Evolutionary conservation across 129 eudicot genomes (phyloP).

Genomic region (Lonicera japonica): DNA sequence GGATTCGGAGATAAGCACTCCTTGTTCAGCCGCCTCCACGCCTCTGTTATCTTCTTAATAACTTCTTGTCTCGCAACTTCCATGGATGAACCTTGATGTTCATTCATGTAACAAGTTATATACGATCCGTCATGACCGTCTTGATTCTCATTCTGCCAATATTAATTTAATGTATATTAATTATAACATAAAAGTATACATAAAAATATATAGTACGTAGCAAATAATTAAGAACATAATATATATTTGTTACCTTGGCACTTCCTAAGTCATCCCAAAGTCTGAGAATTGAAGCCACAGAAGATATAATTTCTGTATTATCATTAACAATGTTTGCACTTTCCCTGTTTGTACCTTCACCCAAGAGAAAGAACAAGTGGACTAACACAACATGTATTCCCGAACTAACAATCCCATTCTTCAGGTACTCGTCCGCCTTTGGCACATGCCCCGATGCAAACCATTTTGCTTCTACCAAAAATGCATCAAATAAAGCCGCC

Average conservation of each 20-base stretch:
- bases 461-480: constrained; percentile 55
- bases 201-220: background rate
- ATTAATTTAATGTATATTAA: background rate
- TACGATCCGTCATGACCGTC: constrained; percentile 61
- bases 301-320: constrained; percentile 19
- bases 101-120: constrained; percentile 40
- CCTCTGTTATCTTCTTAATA: constrained; percentile 23
- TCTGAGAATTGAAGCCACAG: constrained; percentile 47
- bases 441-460: constrained; percentile 36
- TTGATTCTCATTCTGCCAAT: constrained; percentile 50
- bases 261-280: constrained; percentile 66
- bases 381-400: constrained; percentile 41
- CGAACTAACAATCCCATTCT: constrained; percentile 40
- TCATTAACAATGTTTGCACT: constrained; percentile 17
- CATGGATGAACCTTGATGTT: constrained; percentile 28
- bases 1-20: constrained; percentile 25
- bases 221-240: background rate
- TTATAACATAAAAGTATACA: background rate
- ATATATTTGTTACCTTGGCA: constrained; percentile 30
- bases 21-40: constrained; percentile 51
- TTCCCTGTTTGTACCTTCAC: constrained; percentile 23
- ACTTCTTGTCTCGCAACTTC: constrained; percentile 35
- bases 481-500: constrained; percentile 46
- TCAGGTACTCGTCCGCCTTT: constrained; percentile 34
- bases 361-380: constrained; percentile 57